A percentile compares a stretch with the other conserved stretches of the same genome.
phyloP scores from a whole-genome alignment of 768 basidiomycete genomes.

The Epithele typhae region DNA sequence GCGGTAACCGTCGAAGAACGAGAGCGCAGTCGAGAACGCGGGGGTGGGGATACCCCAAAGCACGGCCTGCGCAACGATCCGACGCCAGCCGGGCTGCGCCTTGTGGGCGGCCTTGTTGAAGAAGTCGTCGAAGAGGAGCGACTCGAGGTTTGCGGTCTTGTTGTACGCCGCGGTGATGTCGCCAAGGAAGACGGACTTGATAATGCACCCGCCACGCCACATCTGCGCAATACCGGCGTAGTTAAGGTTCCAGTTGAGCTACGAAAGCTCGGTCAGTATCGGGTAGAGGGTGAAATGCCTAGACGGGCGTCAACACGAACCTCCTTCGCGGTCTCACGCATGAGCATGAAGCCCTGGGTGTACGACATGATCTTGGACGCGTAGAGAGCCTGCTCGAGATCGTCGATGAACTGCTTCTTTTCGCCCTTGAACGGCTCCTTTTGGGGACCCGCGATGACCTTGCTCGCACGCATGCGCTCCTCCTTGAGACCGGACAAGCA shows the following conservation, averaged over 20 bases:
- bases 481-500: slow-evolving; percentile 96
- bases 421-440: slow-evolving; percentile 94
- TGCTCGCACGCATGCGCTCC: slow-evolving; percentile 92
- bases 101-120: slow-evolving; percentile 95
- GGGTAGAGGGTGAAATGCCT: background rate
- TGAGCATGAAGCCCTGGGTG: slow-evolving; percentile 99
- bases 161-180: slow-evolving; percentile 90
- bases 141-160: slow-evolving; percentile 82
- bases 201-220: slow-evolving; percentile 99
- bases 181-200: slow-evolving; percentile 89
- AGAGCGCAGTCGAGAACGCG: slow-evolving; percentile 95
- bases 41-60: slow-evolving; percentile 98
- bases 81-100: slow-evolving; percentile 98
- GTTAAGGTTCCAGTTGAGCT: slow-evolving; percentile 90
- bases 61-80: slow-evolving; percentile 91
- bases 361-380: slow-evolving; percentile 99
- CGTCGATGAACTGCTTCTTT: slow-evolving; percentile 98
- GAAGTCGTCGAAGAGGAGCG: slow-evolving; percentile 93
- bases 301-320: slow-evolving; percentile 32
- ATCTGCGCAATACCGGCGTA: slow-evolving; percentile 96
- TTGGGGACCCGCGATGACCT: slow-evolving; percentile 84
- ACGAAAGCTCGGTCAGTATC: no score
- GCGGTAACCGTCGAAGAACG: slow-evolving; percentile 99
- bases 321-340: slow-evolving; percentile 97
- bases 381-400: slow-evolving; percentile 98